Base-by-base conservation (phyloP, 2,329 filamentous ascomycete genomes). In the Ophiosphaerella herpotricha region DNA sequence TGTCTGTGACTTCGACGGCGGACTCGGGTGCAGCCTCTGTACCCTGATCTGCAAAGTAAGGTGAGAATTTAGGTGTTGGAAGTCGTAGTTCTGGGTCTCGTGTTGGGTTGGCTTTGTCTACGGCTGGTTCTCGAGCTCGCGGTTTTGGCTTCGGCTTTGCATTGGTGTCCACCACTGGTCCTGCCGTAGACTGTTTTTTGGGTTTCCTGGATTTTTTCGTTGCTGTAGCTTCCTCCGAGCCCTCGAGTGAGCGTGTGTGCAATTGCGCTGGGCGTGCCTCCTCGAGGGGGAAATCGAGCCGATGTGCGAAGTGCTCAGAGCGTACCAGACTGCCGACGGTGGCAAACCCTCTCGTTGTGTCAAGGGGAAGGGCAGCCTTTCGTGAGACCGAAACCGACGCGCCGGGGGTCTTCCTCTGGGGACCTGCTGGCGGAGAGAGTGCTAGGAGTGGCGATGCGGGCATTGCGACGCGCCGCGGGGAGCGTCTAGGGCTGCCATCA, bases 241-340 rank as follows among this genome's bases (percentile, higher is more conserved):
- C 24, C 31, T 52, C 24, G 12, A 42, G 44, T 32, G 43, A 52
- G 4, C 32, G 36, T 21, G 18, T 44, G 8, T 39, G 46, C 33
- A 46, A 47, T 23, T 53, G 50, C n/a, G 41, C 48, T 12, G 46
- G 26, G 11, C 49, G 48, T 48, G 36, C 18, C 8, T 46, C 48
- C n/a, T 35, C 39, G 21, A 37, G n/a, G n/a, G n/a, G n/a, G n/a
- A n/a, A n/a, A n/a, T 63, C 54, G 1, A 52, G 26, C 7, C 57
- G 55, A 11, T 64, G 54, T 31, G 49, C 57, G 36, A 70, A 63
- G 40, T 66, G 63, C 34, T 64, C 60, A 2, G 66, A 66, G 46
- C 58, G 61, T n/a, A 72, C 44, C 13, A 74, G 50, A 44, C 63
- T 69, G 43, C 57, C 56, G 6, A 70, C 68, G 47, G 68, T 72